Evolutionary conservation across 352 stramenopile species (phyloP), one percentile per base, ranked within the genome.

Genomic region (Globisporangium okanoganense): DNA sequence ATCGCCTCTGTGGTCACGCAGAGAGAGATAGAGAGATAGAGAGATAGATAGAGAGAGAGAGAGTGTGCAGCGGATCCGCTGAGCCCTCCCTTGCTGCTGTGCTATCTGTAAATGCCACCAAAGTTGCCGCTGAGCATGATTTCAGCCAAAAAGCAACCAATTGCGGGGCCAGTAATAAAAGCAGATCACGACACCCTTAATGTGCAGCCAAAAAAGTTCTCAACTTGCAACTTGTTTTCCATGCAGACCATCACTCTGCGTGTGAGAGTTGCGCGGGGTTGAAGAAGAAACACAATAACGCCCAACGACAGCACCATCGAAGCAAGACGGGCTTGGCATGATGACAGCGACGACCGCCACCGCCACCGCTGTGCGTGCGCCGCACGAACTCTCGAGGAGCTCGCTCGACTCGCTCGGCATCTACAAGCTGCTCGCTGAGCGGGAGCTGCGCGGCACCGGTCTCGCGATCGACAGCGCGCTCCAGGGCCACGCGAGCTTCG

Each of bases 401-500:
- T 16, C 43, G 3, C 13, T 36, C 44, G 51, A 67, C 51, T 33
- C 50, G 12, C 33, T 67, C 22, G 56, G 62, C 20, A 64, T 82
- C 3, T 65, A 67, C 14, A 57, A 55, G n/a, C 72, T 91, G 35
- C 61, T 91, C 6, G 64, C 70, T 3, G 72, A 91, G 62, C 76
- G 82, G 29, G 79, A 90, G 58, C 52, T 75, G 51, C 73, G 62
- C 13, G 82, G 78, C 29, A 87, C 85, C 61, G 61, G 68, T n/a
- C 62, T 62, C 31, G 62, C 67, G 24, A 72, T 88, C 27, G 61
- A 80, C 69, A 61, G 66, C 25, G 68, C 72, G 5, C 71, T 78
- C 29, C 81, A 90, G 20, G 67, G 75, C 49, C 84, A 94, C 65
- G 73, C 62, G 25, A 76, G 70, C 29, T 62, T 94, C 14, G 70